phyloP scores from a whole-genome alignment of 163 green algal species.

The Dunaliella salina region DNA sequence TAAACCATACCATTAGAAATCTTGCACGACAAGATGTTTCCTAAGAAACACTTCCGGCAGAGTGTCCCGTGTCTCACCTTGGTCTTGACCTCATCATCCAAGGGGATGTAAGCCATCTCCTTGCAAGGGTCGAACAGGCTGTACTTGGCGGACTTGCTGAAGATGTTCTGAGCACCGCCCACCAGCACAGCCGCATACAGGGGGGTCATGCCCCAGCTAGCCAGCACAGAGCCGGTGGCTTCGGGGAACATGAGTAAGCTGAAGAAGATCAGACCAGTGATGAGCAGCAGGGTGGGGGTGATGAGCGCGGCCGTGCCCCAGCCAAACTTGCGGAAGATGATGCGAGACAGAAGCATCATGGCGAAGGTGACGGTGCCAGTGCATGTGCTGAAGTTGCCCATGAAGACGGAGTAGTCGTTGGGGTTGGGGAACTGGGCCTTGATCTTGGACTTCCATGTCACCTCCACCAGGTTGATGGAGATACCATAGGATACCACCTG shows the following conservation, averaged over 20 bases:
- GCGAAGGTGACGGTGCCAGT: slow-evolving; percentile 92
- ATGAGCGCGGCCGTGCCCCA: slow-evolving; percentile 92
- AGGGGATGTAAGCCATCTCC: slow-evolving; percentile 98
- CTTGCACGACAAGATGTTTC: too few species aligned
- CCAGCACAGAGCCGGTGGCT: slow-evolving; percentile 72
- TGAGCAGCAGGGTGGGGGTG: slow-evolving; percentile 89
- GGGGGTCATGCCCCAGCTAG: slow-evolving; percentile 80
- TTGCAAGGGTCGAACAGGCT: slow-evolving; percentile 98
- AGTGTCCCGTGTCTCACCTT: slow-evolving; percentile 65
- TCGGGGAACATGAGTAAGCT: slow-evolving; percentile 77
- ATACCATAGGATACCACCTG: slow-evolving; percentile 95
- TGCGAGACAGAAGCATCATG: slow-evolving; percentile 93
- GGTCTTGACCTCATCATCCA: slow-evolving; percentile 85
- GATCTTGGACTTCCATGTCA: slow-evolving; percentile 99
- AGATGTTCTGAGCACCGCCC: slow-evolving; percentile 95
- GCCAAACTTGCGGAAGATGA: slow-evolving; percentile 94
- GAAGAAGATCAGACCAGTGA: slow-evolving; percentile 95
- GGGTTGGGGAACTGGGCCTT: slow-evolving; percentile 99
- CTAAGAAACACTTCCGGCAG: too few species aligned
- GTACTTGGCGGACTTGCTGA: slow-evolving; percentile 98
- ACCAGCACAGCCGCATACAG: slow-evolving; percentile 93
- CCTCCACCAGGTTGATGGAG: slow-evolving; percentile 98
- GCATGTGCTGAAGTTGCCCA: slow-evolving; percentile 95
- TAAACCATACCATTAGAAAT: too few species aligned
- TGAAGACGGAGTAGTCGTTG: slow-evolving; percentile 98